Percentiles rank a stretch among this genome's conserved stretches.
These are phyloP conservation scores for Hypholoma sublateritium DNA, from an alignment of 768 basidiomycete genomes.

Conservation along the genomic window DNA sequence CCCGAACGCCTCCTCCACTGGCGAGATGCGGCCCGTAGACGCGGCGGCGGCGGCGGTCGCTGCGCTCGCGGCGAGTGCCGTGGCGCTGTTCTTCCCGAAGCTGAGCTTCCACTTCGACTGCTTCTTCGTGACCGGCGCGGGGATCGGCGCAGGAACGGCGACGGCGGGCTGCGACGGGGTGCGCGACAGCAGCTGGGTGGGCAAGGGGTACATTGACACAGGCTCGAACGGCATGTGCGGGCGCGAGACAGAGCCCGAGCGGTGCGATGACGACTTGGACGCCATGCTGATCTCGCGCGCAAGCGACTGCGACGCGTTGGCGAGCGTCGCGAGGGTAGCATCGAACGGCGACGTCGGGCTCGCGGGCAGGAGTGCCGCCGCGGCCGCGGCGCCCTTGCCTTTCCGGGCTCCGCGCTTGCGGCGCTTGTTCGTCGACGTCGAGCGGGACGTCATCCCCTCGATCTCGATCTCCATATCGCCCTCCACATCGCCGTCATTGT, in stretches of 20 bases:
- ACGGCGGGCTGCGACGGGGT: slow-evolving; percentile 16
- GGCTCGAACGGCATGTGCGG: slow-evolving; percentile 39
- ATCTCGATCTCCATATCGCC: slow-evolving; percentile 34
- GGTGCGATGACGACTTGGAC: slow-evolving; percentile 43
- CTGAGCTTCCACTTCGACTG: slow-evolving; percentile 84
- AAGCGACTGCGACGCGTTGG: slow-evolving; percentile 76
- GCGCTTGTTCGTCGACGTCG: slow-evolving; percentile 73
- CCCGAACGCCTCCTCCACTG: slow-evolving; percentile 35
- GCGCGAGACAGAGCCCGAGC: slow-evolving; percentile 28
- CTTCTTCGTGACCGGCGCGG: slow-evolving; percentile 63
- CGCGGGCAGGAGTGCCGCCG: slow-evolving; percentile 17
- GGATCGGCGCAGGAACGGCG: slow-evolving; percentile 14
- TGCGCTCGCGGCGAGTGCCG: slow-evolving; percentile 23
- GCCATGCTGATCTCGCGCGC: slow-evolving; percentile 82
- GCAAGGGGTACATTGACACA: slow-evolving; percentile 44
- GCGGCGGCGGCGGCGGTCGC: neutral
- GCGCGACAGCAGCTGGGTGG: slow-evolving; percentile 29
- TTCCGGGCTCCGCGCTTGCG: slow-evolving; percentile 86
- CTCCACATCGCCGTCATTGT: slow-evolving; percentile 42
- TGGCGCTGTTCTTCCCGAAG: slow-evolving; percentile 59
- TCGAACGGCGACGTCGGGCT: slow-evolving; percentile 39
- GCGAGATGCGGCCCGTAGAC: slow-evolving; percentile 35
- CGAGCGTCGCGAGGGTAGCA: slow-evolving; percentile 67
- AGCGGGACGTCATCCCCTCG: slow-evolving; percentile 48
- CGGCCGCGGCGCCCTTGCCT: slow-evolving; percentile 57